Evolutionary conservation across 257 asterid species (phyloP), one percentile per base, ranked within the genome.

Genomic region (Mitragyna speciosa): DNA sequence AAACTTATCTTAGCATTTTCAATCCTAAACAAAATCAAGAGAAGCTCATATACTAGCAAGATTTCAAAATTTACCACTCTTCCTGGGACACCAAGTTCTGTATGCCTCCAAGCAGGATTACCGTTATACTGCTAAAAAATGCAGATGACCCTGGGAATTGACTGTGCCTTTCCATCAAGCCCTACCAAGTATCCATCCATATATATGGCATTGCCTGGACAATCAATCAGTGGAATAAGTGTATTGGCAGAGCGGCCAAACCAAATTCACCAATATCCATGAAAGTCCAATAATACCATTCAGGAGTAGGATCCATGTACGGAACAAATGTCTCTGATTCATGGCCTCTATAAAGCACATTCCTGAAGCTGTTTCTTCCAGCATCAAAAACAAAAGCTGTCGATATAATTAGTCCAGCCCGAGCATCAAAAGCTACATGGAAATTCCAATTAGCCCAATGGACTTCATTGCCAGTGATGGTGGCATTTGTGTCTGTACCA

Each of bases 211-310:
- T 87, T 81, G 28, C 77, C 81, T 2, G 94, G 97, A 76, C 97
- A 91, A 45, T 93, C 97, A 2, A 88, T 39, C 31, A 76, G 70
- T 6, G 92, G 90, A 36, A 86, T 86, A 65, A 93, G 95, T 30
- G 76, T 81, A 61, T 81, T 87, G 0, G 95, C 96, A 2, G 95
- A 89, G 11, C 90, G 83, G 43, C 97, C 97, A 15, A 93, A 10
- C 97, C 97, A 61, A 88, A 93, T 84, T 91, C 97, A 16, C 97
- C 97, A 0, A 90, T 72, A n/a, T 93, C 97, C 92, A 93, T 64
- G 80, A 91, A 93, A 0, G 97, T 90, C 31, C 92, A 82, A 10
- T 83, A 87, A 49, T 91, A 91, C 97, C 96, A 90, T 47, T 93
- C 97, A 0, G 43, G 70, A 1, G 86, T 84, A 5, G 93, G 97